phyloP scores from a whole-genome alignment of 345 rosid genomes.

The Zanthoxylum bungeanum region DNA sequence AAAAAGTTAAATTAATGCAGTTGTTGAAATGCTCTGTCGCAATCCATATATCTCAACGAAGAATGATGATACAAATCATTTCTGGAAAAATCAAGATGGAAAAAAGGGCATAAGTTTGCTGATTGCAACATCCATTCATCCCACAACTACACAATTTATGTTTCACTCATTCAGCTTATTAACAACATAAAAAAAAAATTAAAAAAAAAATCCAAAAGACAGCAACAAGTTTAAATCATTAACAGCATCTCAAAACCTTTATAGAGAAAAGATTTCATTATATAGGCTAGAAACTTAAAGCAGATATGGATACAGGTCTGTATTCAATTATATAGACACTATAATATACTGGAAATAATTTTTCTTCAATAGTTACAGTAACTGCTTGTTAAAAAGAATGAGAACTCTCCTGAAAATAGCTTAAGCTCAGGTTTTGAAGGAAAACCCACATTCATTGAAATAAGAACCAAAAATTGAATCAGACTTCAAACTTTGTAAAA shows the following conservation, averaged over 20 bases:
- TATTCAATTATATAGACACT: background rate
- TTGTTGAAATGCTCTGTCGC: background rate
- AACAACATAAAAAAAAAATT: background rate
- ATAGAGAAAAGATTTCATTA: background rate
- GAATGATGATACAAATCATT: background rate
- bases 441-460: background rate
- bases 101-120: background rate
- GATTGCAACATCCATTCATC: background rate
- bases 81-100: background rate
- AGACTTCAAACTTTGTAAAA: background rate
- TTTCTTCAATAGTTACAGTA: background rate
- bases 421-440: background rate
- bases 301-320: background rate
- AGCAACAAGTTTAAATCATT: background rate
- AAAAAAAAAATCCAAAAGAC: background rate
- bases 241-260: background rate
- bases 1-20: background rate
- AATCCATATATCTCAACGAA: background rate
- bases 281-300: background rate
- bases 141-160: background rate
- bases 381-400: background rate
- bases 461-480: background rate
- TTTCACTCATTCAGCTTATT: background rate
- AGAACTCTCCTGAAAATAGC: conserved; percentile 1
- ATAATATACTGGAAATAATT: background rate